Base-by-base conservation (phyloP, 1,139 yeast species). In the Saccharomyces uvarum region DNA sequence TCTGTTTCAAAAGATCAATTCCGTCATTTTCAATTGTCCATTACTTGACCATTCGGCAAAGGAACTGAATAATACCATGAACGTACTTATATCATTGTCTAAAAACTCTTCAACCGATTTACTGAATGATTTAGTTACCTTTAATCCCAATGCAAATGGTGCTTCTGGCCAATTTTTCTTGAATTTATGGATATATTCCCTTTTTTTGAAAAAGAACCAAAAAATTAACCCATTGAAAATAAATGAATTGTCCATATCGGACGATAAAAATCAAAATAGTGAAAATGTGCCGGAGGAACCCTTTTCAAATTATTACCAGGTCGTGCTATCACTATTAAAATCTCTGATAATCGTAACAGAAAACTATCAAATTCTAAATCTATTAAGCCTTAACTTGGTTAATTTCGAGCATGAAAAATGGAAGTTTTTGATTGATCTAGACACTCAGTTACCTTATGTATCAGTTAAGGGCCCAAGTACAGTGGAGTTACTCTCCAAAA, bases 141-240 rank as follows among this genome's bases (percentile, higher is more conserved):
- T 59, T 8, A 49, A 59, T 8, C 31, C 52, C 7, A 13, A 19
- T 13, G 61, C 59, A 21, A 57, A 54, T 24, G 57, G 57, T 7
- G 52, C 55, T 31, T 64, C 31, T 24, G 55, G 57, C 4, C 54
- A 56, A 31, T 68, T 66, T 53, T 84, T 29, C 47, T 77, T 42
- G 58, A 77, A 48, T 66, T 77, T 88, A 21, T 89, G 96, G 96
- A 74, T 80, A 1, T 83, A 85, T 62, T 72, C 77, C 44, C 69
- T 80, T 32, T 86, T 79, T 64, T 72, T 83, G 52, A 73, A 72
- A 48, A 71, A 70, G 31, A 61, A 73, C 8, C 71, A 76, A 49
- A 78, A 73, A 9, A 21, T 61, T 9, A 55, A 60, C 33, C 66
- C 75, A 73, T 8, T 68, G 59, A 51, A 54, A 51, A 51, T 54